Percentiles rank a stretch among this genome's conserved stretches.
phyloP scores from a whole-genome alignment of 495 filamentous ascomycete species.

The Parathielavia hyrcaniae region DNA sequence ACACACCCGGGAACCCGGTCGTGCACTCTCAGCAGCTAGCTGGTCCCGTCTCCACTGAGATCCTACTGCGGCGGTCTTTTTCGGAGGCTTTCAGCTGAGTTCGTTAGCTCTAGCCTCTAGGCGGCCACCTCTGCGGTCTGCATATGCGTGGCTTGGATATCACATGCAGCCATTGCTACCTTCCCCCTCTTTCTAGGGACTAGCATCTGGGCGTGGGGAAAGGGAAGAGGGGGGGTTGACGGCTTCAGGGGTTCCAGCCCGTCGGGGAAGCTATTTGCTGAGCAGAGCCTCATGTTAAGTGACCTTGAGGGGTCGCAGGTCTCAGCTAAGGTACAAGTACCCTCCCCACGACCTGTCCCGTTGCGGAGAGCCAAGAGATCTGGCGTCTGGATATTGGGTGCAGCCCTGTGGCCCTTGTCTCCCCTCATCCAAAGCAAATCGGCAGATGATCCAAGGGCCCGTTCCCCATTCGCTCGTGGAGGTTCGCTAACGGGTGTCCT shows the following conservation, averaged over 20 bases:
- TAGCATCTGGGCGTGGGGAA: too few species aligned
- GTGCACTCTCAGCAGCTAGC: not conserved
- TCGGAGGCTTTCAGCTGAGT: conserved; percentile 1
- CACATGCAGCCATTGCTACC: conserved; percentile 14
- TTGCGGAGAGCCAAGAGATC: conserved; percentile 10
- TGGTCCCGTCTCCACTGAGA: not conserved
- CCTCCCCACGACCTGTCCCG: not conserved
- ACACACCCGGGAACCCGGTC: not conserved
- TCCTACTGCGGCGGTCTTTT: too few species aligned
- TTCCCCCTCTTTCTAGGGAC: not conserved
- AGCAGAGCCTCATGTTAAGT: conserved; percentile 4
- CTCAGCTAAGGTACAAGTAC: too few species aligned
- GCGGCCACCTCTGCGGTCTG: not conserved
- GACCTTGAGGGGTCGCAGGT: not conserved
- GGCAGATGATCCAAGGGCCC: not conserved
- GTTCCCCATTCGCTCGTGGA: not conserved
- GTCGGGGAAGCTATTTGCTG: not conserved
- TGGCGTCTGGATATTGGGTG: not conserved
- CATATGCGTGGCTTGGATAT: conserved; percentile 13
- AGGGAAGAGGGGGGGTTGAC: not conserved
- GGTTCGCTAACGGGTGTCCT: not conserved
- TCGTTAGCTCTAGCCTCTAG: not conserved
- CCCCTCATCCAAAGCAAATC: not conserved
- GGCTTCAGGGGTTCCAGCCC: not conserved
- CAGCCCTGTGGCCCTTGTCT: conserved; percentile 2